Conservation (phyloP, 805 yeast genomes). For the Candida endomychidarum region DNA sequence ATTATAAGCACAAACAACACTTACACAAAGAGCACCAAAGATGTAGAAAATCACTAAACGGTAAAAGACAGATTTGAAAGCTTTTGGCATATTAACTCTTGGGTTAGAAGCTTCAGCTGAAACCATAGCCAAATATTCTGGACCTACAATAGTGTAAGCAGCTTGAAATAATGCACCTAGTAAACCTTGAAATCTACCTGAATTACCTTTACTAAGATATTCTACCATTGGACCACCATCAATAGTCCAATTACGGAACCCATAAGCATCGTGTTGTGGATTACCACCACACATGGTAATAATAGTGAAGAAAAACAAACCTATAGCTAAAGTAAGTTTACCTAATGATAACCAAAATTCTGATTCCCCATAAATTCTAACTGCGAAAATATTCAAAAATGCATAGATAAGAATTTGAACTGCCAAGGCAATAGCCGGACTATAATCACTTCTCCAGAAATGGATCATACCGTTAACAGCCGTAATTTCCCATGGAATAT, state of each 20-base stretch:
- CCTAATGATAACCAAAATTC: conserved; percentile 48
- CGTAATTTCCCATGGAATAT: conserved; percentile 49
- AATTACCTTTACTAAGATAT: conserved; percentile 33
- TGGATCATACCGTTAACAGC: conserved; percentile 54
- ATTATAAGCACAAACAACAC: conserved; percentile 26
- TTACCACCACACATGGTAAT: conserved; percentile 39
- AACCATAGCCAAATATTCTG: conserved; percentile 45
- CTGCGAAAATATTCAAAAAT: conserved; percentile 46
- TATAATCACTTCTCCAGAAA: conserved; percentile 49
- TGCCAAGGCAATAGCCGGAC: conserved; percentile 46
- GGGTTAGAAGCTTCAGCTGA: conserved; percentile 57
- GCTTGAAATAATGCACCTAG: conserved; percentile 36
- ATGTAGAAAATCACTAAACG: conserved; percentile 34
- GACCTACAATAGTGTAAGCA: conserved; percentile 43
- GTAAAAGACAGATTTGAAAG: conserved; percentile 55
- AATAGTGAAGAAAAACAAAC: conserved; percentile 35
- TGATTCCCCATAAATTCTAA: conserved; percentile 49
- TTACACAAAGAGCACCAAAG: conserved; percentile 19
- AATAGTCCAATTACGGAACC: conserved; percentile 34
- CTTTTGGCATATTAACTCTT: conserved; percentile 57
- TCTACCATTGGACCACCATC: conserved; percentile 41
- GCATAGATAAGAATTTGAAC: conserved; percentile 42
- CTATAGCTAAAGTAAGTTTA: conserved; percentile 36
- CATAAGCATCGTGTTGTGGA: conserved; percentile 32
- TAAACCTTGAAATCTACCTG: conserved; percentile 44